Conservation (phyloP, 345 rosid species). For the Syzygium aromaticum region DNA sequence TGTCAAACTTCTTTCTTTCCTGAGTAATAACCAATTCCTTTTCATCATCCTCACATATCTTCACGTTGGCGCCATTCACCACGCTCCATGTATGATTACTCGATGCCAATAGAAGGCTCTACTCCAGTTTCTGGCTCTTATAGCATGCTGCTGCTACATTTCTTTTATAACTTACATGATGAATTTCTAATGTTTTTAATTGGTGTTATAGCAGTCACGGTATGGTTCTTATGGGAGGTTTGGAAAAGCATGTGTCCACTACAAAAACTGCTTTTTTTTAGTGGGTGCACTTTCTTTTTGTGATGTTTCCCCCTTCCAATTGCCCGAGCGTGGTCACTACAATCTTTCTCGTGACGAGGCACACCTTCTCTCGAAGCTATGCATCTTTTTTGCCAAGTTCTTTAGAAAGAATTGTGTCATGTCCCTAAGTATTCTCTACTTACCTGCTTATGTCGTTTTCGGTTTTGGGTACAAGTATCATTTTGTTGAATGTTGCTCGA, state of each 20-base stretch:
- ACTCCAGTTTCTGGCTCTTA: background rate
- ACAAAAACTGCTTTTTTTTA: background rate
- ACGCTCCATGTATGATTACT: background rate
- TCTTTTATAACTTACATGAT: background rate
- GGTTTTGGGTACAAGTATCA: background rate
- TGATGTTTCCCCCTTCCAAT: background rate
- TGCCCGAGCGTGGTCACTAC: background rate
- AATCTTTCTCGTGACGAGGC: background rate
- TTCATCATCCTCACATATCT: background rate
- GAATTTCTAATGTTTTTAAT: background rate
- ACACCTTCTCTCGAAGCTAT: background rate
- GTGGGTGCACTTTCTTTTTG: background rate
- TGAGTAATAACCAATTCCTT: background rate
- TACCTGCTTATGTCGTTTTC: background rate
- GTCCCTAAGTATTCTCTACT: background rate
- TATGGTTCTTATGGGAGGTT: background rate
- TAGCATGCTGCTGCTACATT: background rate
- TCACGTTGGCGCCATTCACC: background rate
- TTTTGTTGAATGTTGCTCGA: background rate
- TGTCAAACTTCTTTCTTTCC: background rate
- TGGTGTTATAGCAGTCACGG: background rate
- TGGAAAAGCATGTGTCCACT: background rate
- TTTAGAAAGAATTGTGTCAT: background rate
- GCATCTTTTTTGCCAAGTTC: background rate
- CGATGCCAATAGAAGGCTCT: background rate